These are phyloP conservation scores for Candida koratica DNA, from an alignment of 805 yeast genomes.

Conservation along the genomic window DNA sequence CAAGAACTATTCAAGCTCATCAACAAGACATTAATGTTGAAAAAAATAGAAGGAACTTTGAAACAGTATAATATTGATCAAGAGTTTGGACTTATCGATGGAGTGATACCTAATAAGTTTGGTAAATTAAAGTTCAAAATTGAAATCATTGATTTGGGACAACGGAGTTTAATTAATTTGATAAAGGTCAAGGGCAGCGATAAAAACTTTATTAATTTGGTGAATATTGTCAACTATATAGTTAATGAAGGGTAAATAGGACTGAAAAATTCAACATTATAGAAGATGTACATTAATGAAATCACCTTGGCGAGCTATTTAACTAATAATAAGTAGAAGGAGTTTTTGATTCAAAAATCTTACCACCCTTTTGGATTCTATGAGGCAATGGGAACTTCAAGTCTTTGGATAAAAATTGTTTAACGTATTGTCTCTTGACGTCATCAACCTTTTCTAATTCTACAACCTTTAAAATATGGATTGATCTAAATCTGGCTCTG, in stretches of 20 bases:
- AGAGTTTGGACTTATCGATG: slow-evolving; percentile 41
- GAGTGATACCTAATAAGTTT: slow-evolving; percentile 45
- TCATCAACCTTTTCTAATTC: slow-evolving; percentile 97
- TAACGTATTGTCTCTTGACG: slow-evolving; percentile 98
- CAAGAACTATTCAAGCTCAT: slow-evolving; percentile 30
- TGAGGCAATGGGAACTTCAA: slow-evolving; percentile 99
- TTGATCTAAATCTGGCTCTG: slow-evolving; percentile 99
- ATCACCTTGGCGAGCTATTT: background rate
- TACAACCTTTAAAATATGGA: slow-evolving; percentile 99
- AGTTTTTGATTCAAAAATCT: slow-evolving; percentile 85
- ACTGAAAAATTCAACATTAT: background rate
- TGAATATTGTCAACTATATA: slow-evolving; percentile 41
- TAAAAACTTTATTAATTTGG: slow-evolving; percentile 42
- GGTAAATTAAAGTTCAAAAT: slow-evolving; percentile 47
- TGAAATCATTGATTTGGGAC: slow-evolving; percentile 35
- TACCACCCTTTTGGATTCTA: slow-evolving; percentile 91
- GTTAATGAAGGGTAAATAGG: slow-evolving; percentile 16
- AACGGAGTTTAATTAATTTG: slow-evolving; percentile 39
- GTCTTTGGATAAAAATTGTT: slow-evolving; percentile 91
- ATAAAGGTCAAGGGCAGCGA: slow-evolving; percentile 44
- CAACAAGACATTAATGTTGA: slow-evolving; percentile 41
- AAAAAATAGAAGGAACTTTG: slow-evolving; percentile 49
- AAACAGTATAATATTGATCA: slow-evolving; percentile 40
- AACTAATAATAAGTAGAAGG: slow-evolving; percentile 94
- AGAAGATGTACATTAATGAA: slow-evolving; percentile 3